phyloP scores from a whole-genome alignment of 176 grass and related monocot genomes.

The Cenchrus americanus region DNA sequence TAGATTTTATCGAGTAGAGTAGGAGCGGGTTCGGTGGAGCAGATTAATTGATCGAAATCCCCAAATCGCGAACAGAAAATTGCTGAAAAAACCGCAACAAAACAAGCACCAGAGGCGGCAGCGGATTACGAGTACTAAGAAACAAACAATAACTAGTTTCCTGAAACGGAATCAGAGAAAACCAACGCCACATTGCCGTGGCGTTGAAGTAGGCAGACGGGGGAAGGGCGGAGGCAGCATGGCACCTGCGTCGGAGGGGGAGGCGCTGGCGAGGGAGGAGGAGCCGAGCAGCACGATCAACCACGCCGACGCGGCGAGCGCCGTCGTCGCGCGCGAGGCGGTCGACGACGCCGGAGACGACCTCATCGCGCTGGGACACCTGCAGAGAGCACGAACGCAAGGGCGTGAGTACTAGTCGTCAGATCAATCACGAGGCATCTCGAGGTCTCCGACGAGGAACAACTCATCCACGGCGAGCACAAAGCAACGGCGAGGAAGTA shows the following conservation, averaged over 20 bases:
- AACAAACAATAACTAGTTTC: no score
- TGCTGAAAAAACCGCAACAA: not conserved
- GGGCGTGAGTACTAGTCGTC: not conserved
- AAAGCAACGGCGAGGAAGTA: not conserved
- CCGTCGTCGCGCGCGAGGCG: not conserved
- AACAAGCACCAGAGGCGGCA: not conserved
- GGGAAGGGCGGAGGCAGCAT: no score
- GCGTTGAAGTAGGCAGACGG: not conserved
- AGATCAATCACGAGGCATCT: constrained; percentile 5
- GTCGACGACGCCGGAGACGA: not conserved
- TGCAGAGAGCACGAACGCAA: not conserved
- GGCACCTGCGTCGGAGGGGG: constrained; percentile 31
- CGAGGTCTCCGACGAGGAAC: not conserved
- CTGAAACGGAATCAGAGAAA: not conserved
- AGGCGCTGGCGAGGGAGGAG: constrained; percentile 1
- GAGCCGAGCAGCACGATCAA: constrained; percentile 21
- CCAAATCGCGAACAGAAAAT: not conserved
- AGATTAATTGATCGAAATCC: not conserved
- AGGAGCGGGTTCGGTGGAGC: not conserved
- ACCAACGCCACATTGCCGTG: not conserved
- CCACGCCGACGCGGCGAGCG: constrained; percentile 15
- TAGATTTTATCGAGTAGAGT: not conserved
- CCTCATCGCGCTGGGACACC: not conserved
- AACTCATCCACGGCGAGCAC: not conserved
- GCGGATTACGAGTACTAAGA: not conserved